These are phyloP conservation scores for Camellia japonica DNA, from an alignment of 148 eudicot species.

Conservation along the genomic window DNA sequence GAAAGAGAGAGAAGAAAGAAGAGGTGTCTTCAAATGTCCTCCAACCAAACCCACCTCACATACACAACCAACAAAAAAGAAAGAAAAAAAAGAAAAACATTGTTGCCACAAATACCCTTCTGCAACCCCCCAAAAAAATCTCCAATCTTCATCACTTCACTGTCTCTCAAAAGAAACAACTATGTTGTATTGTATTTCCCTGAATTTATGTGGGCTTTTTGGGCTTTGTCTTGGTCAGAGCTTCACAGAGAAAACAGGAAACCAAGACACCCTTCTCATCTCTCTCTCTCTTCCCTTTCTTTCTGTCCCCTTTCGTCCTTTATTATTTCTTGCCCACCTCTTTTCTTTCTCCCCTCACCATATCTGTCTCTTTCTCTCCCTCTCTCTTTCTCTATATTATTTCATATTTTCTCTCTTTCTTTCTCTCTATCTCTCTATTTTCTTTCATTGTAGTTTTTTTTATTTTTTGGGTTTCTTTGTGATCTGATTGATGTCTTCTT, in stretches of 20 bases:
- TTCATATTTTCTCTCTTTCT: not conserved
- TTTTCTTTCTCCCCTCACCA: not conserved
- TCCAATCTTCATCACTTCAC: conserved; percentile 53
- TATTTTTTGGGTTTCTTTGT: conserved; percentile 5
- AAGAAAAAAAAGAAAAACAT: not conserved
- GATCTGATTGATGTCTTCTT: conserved; percentile 34
- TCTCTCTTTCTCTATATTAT: conserved; percentile 6
- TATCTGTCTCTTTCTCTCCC: not conserved
- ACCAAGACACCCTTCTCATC: conserved; percentile 24
- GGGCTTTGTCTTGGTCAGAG: conserved; percentile 40
- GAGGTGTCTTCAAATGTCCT: conserved; percentile 31
- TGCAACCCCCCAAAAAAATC: conserved; percentile 41
- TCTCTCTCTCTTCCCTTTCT: conserved; percentile 14
- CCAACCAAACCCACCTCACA: conserved; percentile 40
- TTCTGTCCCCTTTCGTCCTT: conserved; percentile 5
- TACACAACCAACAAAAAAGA: conserved; percentile 3
- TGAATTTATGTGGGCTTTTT: conserved; percentile 38
- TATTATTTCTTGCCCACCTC: conserved; percentile 18
- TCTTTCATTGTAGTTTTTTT: conserved; percentile 9
- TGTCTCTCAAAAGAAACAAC: conserved; percentile 30
- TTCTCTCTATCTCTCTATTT: not conserved
- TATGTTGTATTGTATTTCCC: conserved; percentile 1
- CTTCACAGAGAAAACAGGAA: conserved; percentile 37
- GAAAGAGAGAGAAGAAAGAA: conserved; percentile 12
- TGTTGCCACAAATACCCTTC: conserved; percentile 54